These are phyloP conservation scores for Eucalyptus virginea DNA, from an alignment of 345 rosid species.

Conservation along the genomic window DNA sequence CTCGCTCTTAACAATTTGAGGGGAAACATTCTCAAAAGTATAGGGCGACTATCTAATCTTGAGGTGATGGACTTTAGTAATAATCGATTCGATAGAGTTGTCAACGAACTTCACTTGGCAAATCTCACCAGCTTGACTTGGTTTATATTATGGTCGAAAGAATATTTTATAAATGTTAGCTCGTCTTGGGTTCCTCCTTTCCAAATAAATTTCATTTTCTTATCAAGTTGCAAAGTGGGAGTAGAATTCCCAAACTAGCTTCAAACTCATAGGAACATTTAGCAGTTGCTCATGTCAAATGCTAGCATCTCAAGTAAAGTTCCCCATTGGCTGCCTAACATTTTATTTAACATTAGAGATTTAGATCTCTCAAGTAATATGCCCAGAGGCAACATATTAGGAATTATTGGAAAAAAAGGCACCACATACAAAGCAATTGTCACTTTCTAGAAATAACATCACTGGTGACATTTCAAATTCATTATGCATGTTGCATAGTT, in stretches of 20 bases:
- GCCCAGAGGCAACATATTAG: background rate
- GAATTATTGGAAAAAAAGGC: background rate
- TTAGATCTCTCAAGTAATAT: background rate
- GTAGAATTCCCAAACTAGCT: background rate
- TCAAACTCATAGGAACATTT: background rate
- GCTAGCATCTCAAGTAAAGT: background rate
- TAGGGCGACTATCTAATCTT: background rate
- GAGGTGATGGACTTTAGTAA: background rate
- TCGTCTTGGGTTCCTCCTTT: background rate
- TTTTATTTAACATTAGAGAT: background rate
- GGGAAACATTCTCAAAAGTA: background rate
- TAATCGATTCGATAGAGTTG: background rate
- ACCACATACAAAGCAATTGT: accelerated
- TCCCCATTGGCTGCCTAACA: background rate
- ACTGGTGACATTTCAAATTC: background rate
- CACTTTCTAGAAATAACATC: background rate
- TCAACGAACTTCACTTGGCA: constrained; percentile 1
- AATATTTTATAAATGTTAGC: background rate
- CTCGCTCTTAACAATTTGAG: background rate
- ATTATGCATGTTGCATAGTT: background rate
- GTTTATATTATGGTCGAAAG: background rate
- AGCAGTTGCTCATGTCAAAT: background rate
- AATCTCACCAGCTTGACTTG: background rate
- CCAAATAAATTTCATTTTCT: background rate
- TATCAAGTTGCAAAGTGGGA: background rate